phyloP scores from a whole-genome alignment of 805 yeast genomes.

The Scheffersomyces stipitis region DNA sequence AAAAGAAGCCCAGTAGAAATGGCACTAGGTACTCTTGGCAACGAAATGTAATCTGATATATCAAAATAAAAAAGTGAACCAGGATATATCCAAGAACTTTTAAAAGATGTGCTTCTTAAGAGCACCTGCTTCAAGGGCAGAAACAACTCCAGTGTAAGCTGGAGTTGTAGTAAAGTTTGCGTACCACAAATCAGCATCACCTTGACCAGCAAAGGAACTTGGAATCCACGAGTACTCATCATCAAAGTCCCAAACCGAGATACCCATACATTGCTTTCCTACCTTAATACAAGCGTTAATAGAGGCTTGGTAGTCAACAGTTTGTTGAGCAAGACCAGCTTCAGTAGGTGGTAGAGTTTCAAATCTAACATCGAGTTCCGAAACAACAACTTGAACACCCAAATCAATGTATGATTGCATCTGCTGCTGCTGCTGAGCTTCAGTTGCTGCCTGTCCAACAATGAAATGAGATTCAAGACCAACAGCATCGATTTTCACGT shows the following conservation, averaged over 20 bases:
- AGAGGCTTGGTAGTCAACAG: not conserved
- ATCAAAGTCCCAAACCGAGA: not conserved
- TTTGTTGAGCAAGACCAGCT: not conserved
- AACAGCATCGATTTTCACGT: not conserved
- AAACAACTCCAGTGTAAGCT: not conserved
- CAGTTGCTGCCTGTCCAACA: not conserved
- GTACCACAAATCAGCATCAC: not conserved
- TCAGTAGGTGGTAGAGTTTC: not conserved
- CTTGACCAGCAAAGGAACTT: not conserved
- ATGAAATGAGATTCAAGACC: not conserved
- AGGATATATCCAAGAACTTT: no score
- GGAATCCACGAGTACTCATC: not conserved
- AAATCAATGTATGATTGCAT: not conserved
- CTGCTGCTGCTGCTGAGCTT: not conserved
- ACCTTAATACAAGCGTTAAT: not conserved
- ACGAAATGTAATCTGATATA: no score
- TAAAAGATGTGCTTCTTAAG: no score
- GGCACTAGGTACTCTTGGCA: no score
- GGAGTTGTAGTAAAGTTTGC: not conserved
- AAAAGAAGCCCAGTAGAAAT: no score
- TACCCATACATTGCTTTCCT: not conserved
- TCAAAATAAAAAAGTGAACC: no score
- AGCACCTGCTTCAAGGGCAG: not conserved
- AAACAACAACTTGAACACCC: not conserved
- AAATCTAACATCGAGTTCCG: not conserved